phyloP scores from a whole-genome alignment of 345 rosid genomes.

The Luvunga scandens region DNA sequence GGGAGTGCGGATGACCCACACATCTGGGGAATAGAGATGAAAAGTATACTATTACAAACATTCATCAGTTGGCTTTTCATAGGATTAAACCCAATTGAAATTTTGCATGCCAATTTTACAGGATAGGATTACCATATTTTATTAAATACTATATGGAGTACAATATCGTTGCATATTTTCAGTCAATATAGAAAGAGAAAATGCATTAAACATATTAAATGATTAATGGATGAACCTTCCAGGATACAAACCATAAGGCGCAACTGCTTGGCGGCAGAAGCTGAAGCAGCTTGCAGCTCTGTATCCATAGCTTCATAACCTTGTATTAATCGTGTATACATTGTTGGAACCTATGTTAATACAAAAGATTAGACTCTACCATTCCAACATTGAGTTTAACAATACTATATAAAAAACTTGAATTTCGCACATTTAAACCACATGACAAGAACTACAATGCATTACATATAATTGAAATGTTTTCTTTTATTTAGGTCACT shows the following conservation, averaged over 20 bases:
- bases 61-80: not conserved
- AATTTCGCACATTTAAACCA: not conserved
- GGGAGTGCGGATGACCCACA: conserved; percentile 98
- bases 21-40: conserved; percentile 51
- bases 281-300: conserved; percentile 62
- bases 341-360: conserved; percentile 80
- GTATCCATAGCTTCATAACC: conserved; percentile 89
- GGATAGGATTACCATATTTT: not conserved
- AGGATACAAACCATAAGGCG: conserved; percentile 71
- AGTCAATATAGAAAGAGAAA: not conserved
- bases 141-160: not conserved
- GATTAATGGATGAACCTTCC: not conserved
- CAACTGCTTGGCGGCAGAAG: conserved; percentile 71
- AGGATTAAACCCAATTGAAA: not conserved
- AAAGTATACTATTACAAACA: not conserved
- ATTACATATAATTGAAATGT: not conserved
- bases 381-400: not conserved
- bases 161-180: not conserved
- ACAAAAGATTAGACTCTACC: conserved; percentile 8
- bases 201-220: not conserved
- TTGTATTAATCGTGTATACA: conserved; percentile 93
- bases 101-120: not conserved
- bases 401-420: not conserved
- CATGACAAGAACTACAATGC: not conserved
- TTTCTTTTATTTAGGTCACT: not conserved